These are phyloP conservation scores for Rhododendron ovatum DNA, from an alignment of 148 eudicot genomes.

Conservation along the genomic window DNA sequence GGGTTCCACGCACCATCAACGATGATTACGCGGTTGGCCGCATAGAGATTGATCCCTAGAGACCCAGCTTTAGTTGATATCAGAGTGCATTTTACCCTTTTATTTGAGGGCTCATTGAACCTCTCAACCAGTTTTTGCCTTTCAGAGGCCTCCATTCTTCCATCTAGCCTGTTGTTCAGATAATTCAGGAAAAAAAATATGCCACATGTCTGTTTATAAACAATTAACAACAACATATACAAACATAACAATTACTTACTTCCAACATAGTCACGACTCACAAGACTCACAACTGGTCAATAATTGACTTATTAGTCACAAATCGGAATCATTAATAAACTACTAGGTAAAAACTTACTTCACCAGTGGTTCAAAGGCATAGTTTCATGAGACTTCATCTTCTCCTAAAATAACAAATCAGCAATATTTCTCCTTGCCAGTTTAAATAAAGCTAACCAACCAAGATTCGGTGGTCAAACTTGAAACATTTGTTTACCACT, in stretches of 20 bases:
- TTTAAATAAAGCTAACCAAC: background rate
- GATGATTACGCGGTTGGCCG: conserved; percentile 94
- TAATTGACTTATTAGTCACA: background rate
- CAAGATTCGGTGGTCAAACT: background rate
- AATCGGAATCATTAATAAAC: background rate
- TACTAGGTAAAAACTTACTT: background rate
- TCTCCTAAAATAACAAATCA: background rate
- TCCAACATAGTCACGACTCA: background rate
- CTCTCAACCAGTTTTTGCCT: conserved; percentile 84
- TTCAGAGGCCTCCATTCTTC: conserved; percentile 75
- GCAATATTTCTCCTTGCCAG: background rate
- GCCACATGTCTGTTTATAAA: background rate
- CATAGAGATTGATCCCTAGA: conserved; percentile 89
- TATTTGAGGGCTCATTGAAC: conserved; percentile 74
- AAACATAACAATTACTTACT: background rate
- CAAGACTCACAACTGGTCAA: background rate
- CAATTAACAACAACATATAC: background rate
- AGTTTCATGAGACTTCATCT: background rate
- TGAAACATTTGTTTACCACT: background rate
- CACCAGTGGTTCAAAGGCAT: background rate
- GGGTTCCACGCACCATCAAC: conserved; percentile 99
- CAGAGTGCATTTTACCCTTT: conserved; percentile 83
- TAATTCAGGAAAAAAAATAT: conserved; percentile 7
- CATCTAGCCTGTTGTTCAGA: conserved; percentile 70
- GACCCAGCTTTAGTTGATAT: conserved; percentile 98